Evolutionary conservation across 1,139 yeast species (phyloP).

Genomic region (Sugiyamaella sp.): DNA sequence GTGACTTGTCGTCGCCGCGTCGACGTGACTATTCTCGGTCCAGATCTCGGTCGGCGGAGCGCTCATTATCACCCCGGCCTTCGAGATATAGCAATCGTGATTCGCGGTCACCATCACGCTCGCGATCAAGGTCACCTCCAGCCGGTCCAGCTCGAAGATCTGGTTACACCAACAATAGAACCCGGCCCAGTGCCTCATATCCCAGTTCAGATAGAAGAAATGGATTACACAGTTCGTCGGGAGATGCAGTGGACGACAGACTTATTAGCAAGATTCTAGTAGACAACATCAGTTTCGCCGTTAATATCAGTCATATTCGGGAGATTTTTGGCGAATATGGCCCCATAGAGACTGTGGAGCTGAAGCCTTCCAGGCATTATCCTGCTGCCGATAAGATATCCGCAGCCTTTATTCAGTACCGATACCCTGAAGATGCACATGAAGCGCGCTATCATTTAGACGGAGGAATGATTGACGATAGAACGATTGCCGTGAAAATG

Average conservation of each 20-base stretch:
- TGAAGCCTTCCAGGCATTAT: constrained; percentile 20
- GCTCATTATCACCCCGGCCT: constrained; percentile 3
- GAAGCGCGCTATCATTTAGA: constrained; percentile 33
- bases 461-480: constrained; percentile 36
- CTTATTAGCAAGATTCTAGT: constrained; percentile 27
- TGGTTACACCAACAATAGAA: not conserved
- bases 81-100: constrained; percentile 12
- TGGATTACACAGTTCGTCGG: constrained; percentile 2
- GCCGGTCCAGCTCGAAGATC: constrained; percentile 10
- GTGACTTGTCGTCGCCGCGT: not conserved
- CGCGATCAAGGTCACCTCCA: constrained; percentile 18
- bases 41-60: not conserved
- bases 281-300: constrained; percentile 30
- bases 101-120: constrained; percentile 25
- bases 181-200: constrained; percentile 4
- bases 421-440: constrained; percentile 32
- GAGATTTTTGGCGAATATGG: constrained; percentile 38
- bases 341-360: constrained; percentile 29
- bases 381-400: constrained; percentile 16
- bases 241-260: constrained; percentile 13
- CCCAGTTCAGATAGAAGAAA: constrained; percentile 10
- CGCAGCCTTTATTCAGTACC: constrained; percentile 29
- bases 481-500: constrained; percentile 27
- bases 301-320: constrained; percentile 30
- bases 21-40: constrained; percentile 7